Base-by-base conservation (phyloP, 2,329 filamentous ascomycete species). In the Elsinoe fawcettii region DNA sequence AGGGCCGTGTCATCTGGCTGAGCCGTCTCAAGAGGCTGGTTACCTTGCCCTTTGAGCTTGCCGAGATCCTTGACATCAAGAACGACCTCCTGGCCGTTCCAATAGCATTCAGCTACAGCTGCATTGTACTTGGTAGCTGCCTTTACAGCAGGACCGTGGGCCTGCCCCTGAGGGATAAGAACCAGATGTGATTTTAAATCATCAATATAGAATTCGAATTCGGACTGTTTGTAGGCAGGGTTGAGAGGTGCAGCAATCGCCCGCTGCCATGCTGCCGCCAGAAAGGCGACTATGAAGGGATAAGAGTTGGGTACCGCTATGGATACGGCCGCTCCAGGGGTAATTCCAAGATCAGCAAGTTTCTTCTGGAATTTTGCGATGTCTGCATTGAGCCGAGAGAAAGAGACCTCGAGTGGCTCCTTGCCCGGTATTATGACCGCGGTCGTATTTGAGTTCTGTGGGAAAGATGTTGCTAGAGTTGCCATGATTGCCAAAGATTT, bases 191-290 rank as follows among this genome's bases (percentile, higher is more conserved):
- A 92, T 68, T 85, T 88, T 64, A 95, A 78, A 69, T 95, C 89
- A 62, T 90, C 86, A 66, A 95, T 92, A 72, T 93, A 95, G 73
- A 95, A 95, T 70, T 93, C 89, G 69, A 92, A 93, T 71, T 95
- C 89, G 58, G 85, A 85, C 72, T 93, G 88, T 75, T 91, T 95
- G 77, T 95, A 95, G 44, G 85, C 86, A 39, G 89, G 84, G 71
- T 95, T 95, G 63, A 95, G 76, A n/a, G 89, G 90, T 2, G 90
- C 90, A 6, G 89, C 89, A 64, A 93, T 86, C 27, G 79, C 87
- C 65, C 90, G 81, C 75, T 93, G 89, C 83, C 86, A 90, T n/a
- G 88, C 83, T 16, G 84, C 80, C n/a, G 88, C 89, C 44, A 95
- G 80, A 73, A 95, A 95, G 1, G 88, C 84, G 58, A 93, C 84